phyloP scores from a whole-genome alignment of 805 yeast species.

The Lachancea thermotolerans region DNA sequence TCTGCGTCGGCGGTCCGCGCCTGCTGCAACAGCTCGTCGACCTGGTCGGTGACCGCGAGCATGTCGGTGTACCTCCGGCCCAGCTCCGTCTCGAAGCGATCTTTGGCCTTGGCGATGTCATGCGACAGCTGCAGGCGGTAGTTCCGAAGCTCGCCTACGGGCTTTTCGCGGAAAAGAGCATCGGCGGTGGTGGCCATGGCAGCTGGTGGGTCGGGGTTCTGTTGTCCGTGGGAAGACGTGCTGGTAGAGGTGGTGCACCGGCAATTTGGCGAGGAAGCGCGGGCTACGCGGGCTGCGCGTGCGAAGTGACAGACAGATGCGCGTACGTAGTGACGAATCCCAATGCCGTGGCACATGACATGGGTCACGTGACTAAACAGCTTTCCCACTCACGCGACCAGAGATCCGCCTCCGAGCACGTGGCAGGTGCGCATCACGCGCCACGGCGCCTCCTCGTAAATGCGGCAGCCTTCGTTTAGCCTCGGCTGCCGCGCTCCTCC shows the following conservation, averaged over 20 bases:
- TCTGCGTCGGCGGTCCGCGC: slow-evolving; percentile 18
- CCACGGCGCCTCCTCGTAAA: not conserved
- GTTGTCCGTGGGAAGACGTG: no score
- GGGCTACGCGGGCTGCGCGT: no score
- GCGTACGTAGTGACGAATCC: no score
- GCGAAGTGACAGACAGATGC: no score
- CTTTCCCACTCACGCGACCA: not conserved
- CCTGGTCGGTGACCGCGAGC: slow-evolving; percentile 21
- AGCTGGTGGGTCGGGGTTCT: no score
- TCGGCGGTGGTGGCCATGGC: slow-evolving; percentile 5
- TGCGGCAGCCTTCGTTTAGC: not conserved
- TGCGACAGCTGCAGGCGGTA: slow-evolving; percentile 14
- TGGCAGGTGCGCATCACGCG: not conserved
- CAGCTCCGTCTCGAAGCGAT: slow-evolving; percentile 17
- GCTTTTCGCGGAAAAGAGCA: slow-evolving; percentile 7
- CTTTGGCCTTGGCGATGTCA: slow-evolving; percentile 13
- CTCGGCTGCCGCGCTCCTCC: no score
- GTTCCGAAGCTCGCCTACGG: slow-evolving; percentile 11
- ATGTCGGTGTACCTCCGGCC: slow-evolving; percentile 21
- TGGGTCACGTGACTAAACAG: no score
- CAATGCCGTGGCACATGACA: no score
- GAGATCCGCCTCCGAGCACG: not conserved
- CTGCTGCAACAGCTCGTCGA: slow-evolving; percentile 11
- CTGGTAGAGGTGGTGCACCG: not conserved
- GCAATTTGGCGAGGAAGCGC: not conserved